Percentiles rank a stretch among this genome's conserved stretches.
Conservation (phyloP, 805 yeast species). For the Ogataea wickerhamii region DNA sequence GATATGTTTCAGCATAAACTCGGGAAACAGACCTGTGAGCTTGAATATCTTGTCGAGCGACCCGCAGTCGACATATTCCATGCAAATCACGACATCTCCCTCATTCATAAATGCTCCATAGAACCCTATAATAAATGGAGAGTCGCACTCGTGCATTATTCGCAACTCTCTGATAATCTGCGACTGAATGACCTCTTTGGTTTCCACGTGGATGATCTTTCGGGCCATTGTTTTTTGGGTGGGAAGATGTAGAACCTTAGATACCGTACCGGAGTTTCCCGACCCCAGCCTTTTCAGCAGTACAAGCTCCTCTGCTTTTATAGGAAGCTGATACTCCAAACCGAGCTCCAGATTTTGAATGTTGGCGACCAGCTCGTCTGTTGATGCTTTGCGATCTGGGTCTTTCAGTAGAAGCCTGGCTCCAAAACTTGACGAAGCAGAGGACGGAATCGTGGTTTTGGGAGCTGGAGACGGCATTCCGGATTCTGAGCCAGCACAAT, state of each 20-base stretch:
- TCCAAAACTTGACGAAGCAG: conserved; percentile 14
- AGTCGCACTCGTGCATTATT: conserved; percentile 86
- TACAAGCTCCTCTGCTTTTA: conserved; percentile 65
- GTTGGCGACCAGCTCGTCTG: conserved; percentile 39
- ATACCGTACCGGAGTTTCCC: conserved; percentile 92
- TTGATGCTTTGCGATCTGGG: conserved; percentile 30
- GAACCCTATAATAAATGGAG: conserved; percentile 80
- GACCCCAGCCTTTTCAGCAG: conserved; percentile 77
- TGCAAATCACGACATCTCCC: conserved; percentile 79
- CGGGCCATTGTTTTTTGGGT: conserved; percentile 87
- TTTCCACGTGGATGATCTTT: conserved; percentile 82
- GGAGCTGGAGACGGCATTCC: background rate
- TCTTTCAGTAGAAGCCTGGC: conserved; percentile 21
- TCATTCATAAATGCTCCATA: conserved; percentile 83
- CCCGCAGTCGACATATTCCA: conserved; percentile 96
- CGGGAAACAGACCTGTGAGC: conserved; percentile 60
- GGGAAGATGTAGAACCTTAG: conserved; percentile 85
- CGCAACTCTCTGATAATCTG: conserved; percentile 86
- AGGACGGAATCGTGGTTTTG: conserved; percentile 10
- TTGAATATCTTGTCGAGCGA: conserved; percentile 77
- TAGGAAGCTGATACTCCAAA: conserved; percentile 48
- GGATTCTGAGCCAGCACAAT: background rate
- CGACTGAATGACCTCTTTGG: conserved; percentile 69
- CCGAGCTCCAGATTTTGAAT: conserved; percentile 50
- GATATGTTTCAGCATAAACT: conserved; percentile 65